These are phyloP conservation scores for Sinapis alba DNA, from an alignment of 441 rosid species.

Conservation along the genomic window DNA sequence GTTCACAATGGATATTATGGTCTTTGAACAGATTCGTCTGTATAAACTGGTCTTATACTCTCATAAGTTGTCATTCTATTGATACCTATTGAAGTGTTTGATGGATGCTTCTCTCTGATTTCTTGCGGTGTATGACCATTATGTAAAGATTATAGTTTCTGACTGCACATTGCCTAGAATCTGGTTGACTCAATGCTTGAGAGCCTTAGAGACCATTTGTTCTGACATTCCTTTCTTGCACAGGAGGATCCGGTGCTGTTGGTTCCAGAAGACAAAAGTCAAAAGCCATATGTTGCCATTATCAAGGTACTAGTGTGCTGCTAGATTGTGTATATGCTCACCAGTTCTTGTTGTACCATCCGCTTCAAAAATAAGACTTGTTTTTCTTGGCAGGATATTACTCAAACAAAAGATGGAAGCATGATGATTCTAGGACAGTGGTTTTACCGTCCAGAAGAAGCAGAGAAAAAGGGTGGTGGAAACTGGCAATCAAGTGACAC, in stretches of 20 bases:
- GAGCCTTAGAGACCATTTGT: not conserved
- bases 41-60: too few species aligned
- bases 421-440: conserved; percentile 91
- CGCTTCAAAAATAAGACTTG: too few species aligned
- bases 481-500: conserved; percentile 83
- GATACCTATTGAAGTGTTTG: too few species aligned
- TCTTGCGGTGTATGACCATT: too few species aligned
- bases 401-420: conserved; percentile 58
- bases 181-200: not conserved
- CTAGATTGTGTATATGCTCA: conserved; percentile 48
- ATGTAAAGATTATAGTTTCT: not conserved
- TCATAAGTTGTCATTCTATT: too few species aligned
- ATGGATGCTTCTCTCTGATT: too few species aligned
- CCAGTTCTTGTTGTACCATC: too few species aligned
- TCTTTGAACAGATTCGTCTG: too few species aligned
- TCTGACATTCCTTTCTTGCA: not conserved
- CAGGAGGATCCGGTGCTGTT: conserved; percentile 85
- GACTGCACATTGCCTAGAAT: not conserved
- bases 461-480: conserved; percentile 86
- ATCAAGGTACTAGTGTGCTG: conserved; percentile 50
- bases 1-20: too few species aligned
- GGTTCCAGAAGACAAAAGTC: conserved; percentile 72
- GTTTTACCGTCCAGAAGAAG: conserved; percentile 96
- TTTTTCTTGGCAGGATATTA: conserved; percentile 85
- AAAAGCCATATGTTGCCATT: conserved; percentile 88